Evolutionary conservation across 2,329 filamentous ascomycete genomes (phyloP).

Genomic region (Pseudopithomyces chartarum): DNA sequence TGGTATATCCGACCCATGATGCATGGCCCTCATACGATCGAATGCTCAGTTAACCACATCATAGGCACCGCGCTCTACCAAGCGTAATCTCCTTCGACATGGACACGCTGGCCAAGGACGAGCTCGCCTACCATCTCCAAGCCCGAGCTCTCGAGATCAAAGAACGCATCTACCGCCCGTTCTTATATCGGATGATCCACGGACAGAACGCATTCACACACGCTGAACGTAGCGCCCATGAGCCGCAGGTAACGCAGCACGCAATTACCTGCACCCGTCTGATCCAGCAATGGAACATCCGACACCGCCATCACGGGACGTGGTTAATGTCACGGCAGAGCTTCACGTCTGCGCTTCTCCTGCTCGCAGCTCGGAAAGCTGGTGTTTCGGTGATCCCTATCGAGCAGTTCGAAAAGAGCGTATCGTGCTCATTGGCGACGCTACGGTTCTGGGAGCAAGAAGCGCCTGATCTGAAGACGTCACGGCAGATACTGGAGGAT

Average conservation of each 20-base stretch:
- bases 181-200: constrained; percentile 29
- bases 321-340: constrained; percentile 30
- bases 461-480: constrained; percentile 16
- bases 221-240: constrained; percentile 6
- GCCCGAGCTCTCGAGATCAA: constrained; percentile 22
- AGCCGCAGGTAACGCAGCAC: constrained; percentile 22
- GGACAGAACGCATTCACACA: not conserved
- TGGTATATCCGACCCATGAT: constrained; percentile 8
- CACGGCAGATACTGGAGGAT: not conserved
- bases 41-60: not conserved
- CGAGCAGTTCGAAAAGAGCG: constrained; percentile 2
- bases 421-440: constrained; percentile 13
- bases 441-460: constrained; percentile 24
- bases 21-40: not conserved
- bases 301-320: constrained; percentile 41
- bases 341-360: constrained; percentile 25
- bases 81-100: not conserved
- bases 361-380: constrained; percentile 30
- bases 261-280: constrained; percentile 23
- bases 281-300: constrained; percentile 23
- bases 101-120: not conserved
- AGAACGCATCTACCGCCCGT: constrained; percentile 38
- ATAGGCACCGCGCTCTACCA: constrained; percentile 6
- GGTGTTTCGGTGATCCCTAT: constrained; percentile 9
- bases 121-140: constrained; percentile 21